Conservation (phyloP, 2,329 filamentous ascomycete species). For the Tolypocladium paradoxum region DNA sequence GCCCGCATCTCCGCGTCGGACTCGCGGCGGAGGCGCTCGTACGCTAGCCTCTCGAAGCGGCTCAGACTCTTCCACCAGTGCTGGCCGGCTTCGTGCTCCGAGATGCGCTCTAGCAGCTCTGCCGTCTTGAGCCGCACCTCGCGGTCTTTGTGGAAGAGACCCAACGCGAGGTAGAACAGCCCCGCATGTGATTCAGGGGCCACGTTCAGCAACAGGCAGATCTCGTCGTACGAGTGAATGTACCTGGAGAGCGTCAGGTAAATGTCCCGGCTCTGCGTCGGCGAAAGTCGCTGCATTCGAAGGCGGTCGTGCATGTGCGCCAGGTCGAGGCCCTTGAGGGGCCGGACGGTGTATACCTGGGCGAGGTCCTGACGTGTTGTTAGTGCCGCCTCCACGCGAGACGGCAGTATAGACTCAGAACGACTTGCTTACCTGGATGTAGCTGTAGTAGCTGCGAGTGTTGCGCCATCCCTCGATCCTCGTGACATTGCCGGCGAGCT, state of each 20-base stretch:
- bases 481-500: constrained; percentile 83
- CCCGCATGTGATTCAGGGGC: constrained; percentile 79
- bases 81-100: constrained; percentile 78
- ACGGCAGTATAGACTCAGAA: not conserved
- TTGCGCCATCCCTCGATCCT: constrained; percentile 95
- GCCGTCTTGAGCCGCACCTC: constrained; percentile 70
- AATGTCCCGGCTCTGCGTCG: constrained; percentile 68
- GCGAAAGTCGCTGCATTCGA: constrained; percentile 66
- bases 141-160: constrained; percentile 79
- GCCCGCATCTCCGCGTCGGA: constrained; percentile 39
- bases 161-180: constrained; percentile 82
- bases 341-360: constrained; percentile 51
- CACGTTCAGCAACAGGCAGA: constrained; percentile 72
- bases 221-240: constrained; percentile 72
- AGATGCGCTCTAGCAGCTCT: constrained; percentile 70
- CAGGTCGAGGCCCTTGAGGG: constrained; percentile 73
- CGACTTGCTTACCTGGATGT: constrained; percentile 57
- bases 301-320: constrained; percentile 89
- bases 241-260: constrained; percentile 71
- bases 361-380: constrained; percentile 44
- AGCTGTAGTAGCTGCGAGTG: constrained; percentile 90
- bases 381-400: not conserved
- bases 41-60: constrained; percentile 80
- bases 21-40: constrained; percentile 65
- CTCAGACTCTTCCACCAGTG: constrained; percentile 88